Base-by-base conservation (phyloP, 2,329 filamentous ascomycete genomes). In the Hypoxylon rubiginosum region DNA sequence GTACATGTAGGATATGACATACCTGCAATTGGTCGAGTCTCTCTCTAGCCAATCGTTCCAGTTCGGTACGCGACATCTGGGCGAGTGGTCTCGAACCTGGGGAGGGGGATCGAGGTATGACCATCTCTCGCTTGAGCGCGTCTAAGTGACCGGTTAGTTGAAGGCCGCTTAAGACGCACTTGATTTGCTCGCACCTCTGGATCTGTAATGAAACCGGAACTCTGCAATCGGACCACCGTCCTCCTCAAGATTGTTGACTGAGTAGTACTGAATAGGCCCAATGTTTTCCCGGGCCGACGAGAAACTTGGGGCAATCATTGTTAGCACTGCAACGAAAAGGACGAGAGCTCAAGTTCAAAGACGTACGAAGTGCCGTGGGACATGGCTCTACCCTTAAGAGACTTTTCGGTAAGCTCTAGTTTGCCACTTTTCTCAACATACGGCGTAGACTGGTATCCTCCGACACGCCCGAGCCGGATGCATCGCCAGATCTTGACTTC, bases 171-270 rank as follows among this genome's bases (percentile, higher is more conserved):
- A 4, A 13, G 32, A 24, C 10, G 32, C 15, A 1, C 36, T 34
- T 26, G 10, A 36, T 36, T 13, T 41, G 51, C n/a, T n/a, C 48
- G 10, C 61, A 73, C 73, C 76, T 71, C 62, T 71, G 0, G 78
- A 79, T 46, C 75, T 71, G 36, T 80, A 80, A 19, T 77, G 66
- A 57, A 80, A 76, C 13, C 52, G 64, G 41, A 77, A 79, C 1
- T 72, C 61, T 2, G 73, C 76, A 11, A 77, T 66, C 1, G 76
- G 72, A 0, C 56, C 52, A 1, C 55, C 39, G 1, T 68, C 62
- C 9, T 59, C 65, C 10, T 28, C 41, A n/a, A 74, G 26, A 9
- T 45, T 6, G 7, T 30, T 10, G 9, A 2, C 10, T n/a, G 3
- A 26, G 45, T 21, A 36, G 6, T 6, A 1, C 49, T 26, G 9